These are phyloP conservation scores for Vitis hybrid DNA, from an alignment of 177 flowering plant genomes.

Conservation along the genomic window DNA sequence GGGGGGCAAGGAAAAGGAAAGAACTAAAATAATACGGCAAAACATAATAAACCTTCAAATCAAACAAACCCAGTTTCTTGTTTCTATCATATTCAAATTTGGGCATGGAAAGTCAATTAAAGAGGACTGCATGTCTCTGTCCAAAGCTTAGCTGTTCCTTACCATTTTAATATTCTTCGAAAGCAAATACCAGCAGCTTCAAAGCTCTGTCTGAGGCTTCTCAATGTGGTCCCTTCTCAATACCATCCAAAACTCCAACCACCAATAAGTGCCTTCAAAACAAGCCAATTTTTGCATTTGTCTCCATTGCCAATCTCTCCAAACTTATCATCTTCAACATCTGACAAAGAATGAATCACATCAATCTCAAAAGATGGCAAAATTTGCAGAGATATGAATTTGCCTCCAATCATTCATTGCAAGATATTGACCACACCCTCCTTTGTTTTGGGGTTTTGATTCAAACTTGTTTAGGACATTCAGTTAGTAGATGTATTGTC, in stretches of 20 bases:
- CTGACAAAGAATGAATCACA: constrained; percentile 13
- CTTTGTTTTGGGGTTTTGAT: not conserved
- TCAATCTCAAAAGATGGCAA: constrained; percentile 13
- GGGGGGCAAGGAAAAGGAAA: no score
- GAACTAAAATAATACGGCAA: no score
- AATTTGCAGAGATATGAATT: not conserved
- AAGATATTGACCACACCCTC: constrained; percentile 2
- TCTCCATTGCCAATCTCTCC: constrained; percentile 3
- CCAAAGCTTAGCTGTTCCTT: constrained; percentile 31
- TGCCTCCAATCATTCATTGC: constrained; percentile 10
- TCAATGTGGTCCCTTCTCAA: constrained; percentile 18
- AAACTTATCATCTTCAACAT: constrained; percentile 6
- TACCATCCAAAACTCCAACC: constrained; percentile 19
- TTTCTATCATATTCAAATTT: no score
- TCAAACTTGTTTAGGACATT: not conserved
- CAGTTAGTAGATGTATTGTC: not conserved
- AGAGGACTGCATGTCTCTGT: constrained; percentile 12
- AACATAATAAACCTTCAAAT: no score
- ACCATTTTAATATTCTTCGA: constrained; percentile 15
- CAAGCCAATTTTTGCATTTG: constrained; percentile 18
- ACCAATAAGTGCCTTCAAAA: constrained; percentile 3
- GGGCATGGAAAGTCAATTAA: constrained; percentile 7
- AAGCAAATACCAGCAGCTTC: constrained; percentile 19
- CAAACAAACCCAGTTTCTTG: no score
- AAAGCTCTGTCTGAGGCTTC: not conserved